A percentile compares a stretch with the other conserved stretches of the same genome.
phyloP scores from a whole-genome alignment of 345 rosid species.

The Combretum micranthum region DNA sequence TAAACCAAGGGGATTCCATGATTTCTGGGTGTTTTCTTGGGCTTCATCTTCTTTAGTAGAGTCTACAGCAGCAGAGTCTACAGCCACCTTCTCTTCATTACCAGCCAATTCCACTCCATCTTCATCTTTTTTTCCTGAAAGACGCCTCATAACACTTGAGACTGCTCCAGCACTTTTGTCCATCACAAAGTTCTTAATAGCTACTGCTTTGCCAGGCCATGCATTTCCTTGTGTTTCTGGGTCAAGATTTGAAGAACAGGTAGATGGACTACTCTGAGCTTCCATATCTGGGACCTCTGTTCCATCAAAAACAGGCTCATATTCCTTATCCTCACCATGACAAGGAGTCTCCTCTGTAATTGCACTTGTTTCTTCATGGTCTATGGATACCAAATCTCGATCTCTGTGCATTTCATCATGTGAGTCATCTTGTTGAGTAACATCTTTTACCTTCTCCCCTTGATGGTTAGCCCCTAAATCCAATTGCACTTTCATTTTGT shows the following conservation, averaged over 20 bases:
- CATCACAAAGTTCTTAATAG: slow-evolving; percentile 59
- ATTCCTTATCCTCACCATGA: slow-evolving; percentile 21
- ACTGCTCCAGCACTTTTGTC: slow-evolving; percentile 59
- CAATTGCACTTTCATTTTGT: slow-evolving; percentile 7
- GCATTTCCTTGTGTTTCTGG: slow-evolving; percentile 31
- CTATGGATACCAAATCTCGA: not conserved
- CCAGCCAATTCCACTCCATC: slow-evolving; percentile 12
- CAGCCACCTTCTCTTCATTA: slow-evolving; percentile 21
- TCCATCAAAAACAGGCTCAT: slow-evolving; percentile 44
- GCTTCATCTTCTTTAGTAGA: slow-evolving; percentile 24
- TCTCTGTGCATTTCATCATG: not conserved
- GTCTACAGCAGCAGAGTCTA: slow-evolving; percentile 22
- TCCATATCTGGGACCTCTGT: slow-evolving; percentile 41
- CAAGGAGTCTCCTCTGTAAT: slow-evolving; percentile 18
- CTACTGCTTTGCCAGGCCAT: slow-evolving; percentile 68
- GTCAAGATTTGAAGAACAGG: slow-evolving; percentile 23
- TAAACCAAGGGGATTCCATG: slow-evolving; percentile 66
- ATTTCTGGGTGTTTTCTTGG: slow-evolving; percentile 25
- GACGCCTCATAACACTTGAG: slow-evolving; percentile 41
- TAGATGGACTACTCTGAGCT: slow-evolving; percentile 23
- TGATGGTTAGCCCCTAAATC: not conserved
- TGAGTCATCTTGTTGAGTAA: not conserved
- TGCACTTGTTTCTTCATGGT: not conserved
- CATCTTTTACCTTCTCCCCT: slow-evolving; percentile 3
- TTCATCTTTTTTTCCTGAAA: slow-evolving; percentile 42